Percentiles rank a stretch among this genome's conserved stretches.
These are phyloP conservation scores for Salisapilia sapeloensis DNA, from an alignment of 352 stramenopile genomes.

Conservation along the genomic window DNA sequence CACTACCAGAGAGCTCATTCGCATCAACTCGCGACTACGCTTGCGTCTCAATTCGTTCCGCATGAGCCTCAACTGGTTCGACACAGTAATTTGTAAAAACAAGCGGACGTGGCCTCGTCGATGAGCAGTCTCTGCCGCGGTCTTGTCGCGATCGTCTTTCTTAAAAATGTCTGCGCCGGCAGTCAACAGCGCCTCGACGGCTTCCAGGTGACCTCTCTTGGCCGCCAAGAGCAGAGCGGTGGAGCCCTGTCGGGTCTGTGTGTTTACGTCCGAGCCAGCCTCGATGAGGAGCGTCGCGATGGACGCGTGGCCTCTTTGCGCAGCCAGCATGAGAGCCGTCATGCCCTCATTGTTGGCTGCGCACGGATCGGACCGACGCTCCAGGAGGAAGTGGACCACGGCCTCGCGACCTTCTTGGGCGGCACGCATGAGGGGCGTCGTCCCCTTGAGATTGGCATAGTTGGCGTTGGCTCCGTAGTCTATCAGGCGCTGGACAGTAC, in stretches of 20 bases:
- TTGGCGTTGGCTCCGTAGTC: slow-evolving; percentile 53
- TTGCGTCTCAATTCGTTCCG: slow-evolving; percentile 47
- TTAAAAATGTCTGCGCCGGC: slow-evolving; percentile 74
- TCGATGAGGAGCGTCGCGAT: slow-evolving; percentile 73
- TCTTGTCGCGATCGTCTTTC: slow-evolving; percentile 80
- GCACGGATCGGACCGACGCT: slow-evolving; percentile 43
- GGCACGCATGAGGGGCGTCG: slow-evolving; percentile 71
- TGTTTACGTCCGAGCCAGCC: slow-evolving; percentile 75
- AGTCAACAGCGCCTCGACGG: slow-evolving; percentile 63
- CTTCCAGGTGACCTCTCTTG: slow-evolving; percentile 62
- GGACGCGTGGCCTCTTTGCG: slow-evolving; percentile 59
- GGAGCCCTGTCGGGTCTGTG: slow-evolving; percentile 73
- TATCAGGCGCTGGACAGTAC: slow-evolving; percentile 55
- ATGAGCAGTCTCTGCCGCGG: slow-evolving; percentile 62
- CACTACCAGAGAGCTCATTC: slow-evolving; percentile 54
- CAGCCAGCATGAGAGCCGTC: slow-evolving; percentile 75
- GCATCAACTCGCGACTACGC: slow-evolving; percentile 53
- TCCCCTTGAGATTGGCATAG: slow-evolving; percentile 79
- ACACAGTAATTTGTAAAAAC: slow-evolving; percentile 73
- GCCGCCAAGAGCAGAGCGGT: slow-evolving; percentile 69
- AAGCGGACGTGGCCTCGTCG: slow-evolving; percentile 66
- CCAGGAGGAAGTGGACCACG: slow-evolving; percentile 66
- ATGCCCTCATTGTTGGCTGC: slow-evolving; percentile 79
- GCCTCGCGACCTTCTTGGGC: slow-evolving; percentile 67
- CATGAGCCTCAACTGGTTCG: slow-evolving; percentile 72